These are phyloP conservation scores for Botrytis squamosa DNA, from an alignment of 2,329 filamentous ascomycete genomes.

Conservation along the genomic window DNA sequence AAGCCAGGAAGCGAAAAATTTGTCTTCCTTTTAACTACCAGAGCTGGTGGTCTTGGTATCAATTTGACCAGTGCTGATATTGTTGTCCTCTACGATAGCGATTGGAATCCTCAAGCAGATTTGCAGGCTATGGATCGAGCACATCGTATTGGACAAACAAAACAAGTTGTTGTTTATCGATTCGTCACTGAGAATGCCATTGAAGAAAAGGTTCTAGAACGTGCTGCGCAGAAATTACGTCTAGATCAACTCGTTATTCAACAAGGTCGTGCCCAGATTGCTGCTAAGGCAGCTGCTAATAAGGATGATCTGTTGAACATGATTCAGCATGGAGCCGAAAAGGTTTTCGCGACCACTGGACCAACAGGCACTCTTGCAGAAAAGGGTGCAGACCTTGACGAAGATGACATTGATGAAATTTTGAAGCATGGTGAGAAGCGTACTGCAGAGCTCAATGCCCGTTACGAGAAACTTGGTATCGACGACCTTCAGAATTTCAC, in stretches of 20 bases:
- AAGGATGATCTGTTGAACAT: conserved; percentile 96
- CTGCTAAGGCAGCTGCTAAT: conserved; percentile 85
- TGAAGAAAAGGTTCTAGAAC: conserved; percentile 95
- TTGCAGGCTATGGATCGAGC: conserved; percentile 98
- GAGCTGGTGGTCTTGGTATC: conserved; percentile 93
- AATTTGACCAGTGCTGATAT: conserved; percentile 95
- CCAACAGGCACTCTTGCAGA: conserved; percentile 59
- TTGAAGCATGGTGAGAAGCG: conserved; percentile 82
- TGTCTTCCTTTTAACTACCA: conserved; percentile 89
- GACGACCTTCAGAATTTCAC: conserved; percentile 98
- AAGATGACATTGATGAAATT: conserved; percentile 89
- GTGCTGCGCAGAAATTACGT: conserved; percentile 93
- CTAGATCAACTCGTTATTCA: conserved; percentile 97
- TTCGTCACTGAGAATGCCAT: conserved; percentile 98
- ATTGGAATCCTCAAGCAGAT: conserved; percentile 99
- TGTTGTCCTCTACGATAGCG: conserved; percentile 93
- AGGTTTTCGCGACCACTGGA: conserved; percentile 78
- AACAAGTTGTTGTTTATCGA: conserved; percentile 94
- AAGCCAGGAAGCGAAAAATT: conserved; percentile 95
- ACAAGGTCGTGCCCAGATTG: conserved; percentile 88
- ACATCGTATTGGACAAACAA: conserved; percentile 97
- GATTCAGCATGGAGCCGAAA: conserved; percentile 98
- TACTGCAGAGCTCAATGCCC: conserved; percentile 85
- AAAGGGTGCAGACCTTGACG: conserved; percentile 64
- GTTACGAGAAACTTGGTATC: conserved; percentile 94